Base-by-base conservation (phyloP, 164 flowering plant species). In the Stephania japonica region DNA sequence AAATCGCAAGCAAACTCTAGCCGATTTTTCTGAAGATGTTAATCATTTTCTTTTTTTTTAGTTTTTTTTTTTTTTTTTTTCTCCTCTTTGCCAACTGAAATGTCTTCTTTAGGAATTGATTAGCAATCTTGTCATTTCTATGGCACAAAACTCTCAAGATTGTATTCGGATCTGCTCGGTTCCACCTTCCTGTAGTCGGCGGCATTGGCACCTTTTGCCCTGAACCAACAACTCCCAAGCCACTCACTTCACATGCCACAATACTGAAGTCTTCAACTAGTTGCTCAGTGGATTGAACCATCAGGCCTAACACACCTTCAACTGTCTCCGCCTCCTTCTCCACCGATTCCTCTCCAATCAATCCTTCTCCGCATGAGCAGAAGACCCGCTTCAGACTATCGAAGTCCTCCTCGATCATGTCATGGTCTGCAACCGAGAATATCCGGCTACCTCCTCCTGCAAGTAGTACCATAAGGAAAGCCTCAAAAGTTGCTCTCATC, bases 121-220 rank as follows among this genome's bases (percentile, higher is more conserved):
- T 93, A 1, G 99, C 98, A 0, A 70, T 68, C 21, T 73, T 68
- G 74, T 95, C 99, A 70, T 92, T 87, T 71, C 99, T 81, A 67
- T 90, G 81, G 77, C 99, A 95, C 70, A 95, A 75, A 0, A 95
- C 94, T 74, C 99, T 88, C 50, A 95, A 69, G 59, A 96, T 90
- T 3, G 99, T 96, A 78, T 96, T 93, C 0, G 99, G 97, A 78
- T 96, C 98, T 0, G 92, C 68, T 53, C 92, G 76, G 43, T 85
- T 86, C 98, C 97, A 95, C 67, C 85, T 76, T 42, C 98, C 99
- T 10, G 99, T 93, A 16, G 98, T 93, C 3, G 97, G 97, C 7
- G 98, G 98, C 97, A 93, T 87, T 0, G 94, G 92, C 42, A 91
- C 78, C 78, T 80, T 89, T 49, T 87, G 85, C 26, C 92, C 90